These are phyloP conservation scores for Sordariomycetes sp. DNA, from an alignment of 2,329 filamentous ascomycete genomes.

Conservation along the genomic window DNA sequence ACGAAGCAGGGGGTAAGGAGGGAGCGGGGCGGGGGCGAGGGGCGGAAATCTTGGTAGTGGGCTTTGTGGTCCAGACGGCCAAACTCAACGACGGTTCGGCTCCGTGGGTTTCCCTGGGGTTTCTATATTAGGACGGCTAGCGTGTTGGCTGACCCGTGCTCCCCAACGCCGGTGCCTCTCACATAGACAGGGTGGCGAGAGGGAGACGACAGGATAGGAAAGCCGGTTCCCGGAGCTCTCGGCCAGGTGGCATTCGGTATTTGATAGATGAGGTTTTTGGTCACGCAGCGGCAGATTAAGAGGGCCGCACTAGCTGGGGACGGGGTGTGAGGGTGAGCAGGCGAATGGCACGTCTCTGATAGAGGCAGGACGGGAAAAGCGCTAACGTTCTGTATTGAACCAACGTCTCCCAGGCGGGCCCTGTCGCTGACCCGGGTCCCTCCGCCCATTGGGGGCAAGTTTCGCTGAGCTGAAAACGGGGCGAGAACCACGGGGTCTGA, in stretches of 20 bases:
- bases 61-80: not conserved
- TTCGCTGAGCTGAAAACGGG: not conserved
- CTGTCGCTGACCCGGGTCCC: not conserved
- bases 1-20: not conserved
- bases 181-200: not conserved
- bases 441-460: not conserved
- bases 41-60: not conserved
- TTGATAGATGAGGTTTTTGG: not conserved
- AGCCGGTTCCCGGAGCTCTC: not conserved
- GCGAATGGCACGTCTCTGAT: not conserved
- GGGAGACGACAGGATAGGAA: not conserved
- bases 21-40: not conserved
- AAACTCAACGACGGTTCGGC: not conserved
- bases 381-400: not conserved
- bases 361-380: not conserved
- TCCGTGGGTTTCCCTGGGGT: not conserved
- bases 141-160: not conserved
- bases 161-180: not conserved
- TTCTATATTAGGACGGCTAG: not conserved
- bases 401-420: not conserved
- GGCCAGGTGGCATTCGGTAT: not conserved
- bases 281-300: not conserved
- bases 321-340: not conserved
- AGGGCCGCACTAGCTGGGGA: not conserved
- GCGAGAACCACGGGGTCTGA: not conserved